Base-by-base conservation (phyloP, 2,329 filamentous ascomycete species). In the Emmonsia crescens region DNA sequence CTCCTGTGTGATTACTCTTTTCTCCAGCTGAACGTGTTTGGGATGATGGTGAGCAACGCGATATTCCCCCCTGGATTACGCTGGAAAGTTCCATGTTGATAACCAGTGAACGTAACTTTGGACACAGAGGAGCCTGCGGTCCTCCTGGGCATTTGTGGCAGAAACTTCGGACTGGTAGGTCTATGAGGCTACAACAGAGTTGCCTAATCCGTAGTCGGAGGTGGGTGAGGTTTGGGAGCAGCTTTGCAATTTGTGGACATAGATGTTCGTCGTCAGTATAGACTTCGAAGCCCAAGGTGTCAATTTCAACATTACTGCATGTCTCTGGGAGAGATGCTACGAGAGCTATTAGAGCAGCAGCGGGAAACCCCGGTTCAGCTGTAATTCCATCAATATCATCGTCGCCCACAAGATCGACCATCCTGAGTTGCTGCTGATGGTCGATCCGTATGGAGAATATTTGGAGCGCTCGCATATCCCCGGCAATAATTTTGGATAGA, bases 221-320 rank as follows among this genome's bases (percentile, higher is more conserved):
- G 49, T 64, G 59, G 9, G 40, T 51, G 8, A 64, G 48, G 24
- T 33, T 21, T n/a, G 52, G 46, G 36, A 63, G 42, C n/a, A 57
- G 24, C n/a, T n/a, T 60, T 44, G 46, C 57, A 8, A 64, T 58
- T 29, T 59, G 42, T 1, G 54, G 36, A 48, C 64, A 66, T 29
- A 63, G 14, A 61, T 66, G 65, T 16, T 49, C 54, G 10, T 57
- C 36, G 9, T 56, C 31, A 21, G 27, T 5, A 49, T 61, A 62
- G 31, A 42, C 14, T 21, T 66, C 64, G 29, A 59, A 57, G 2
- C 64, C 64, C 12, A 49, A 58, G 49, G 63, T 66, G 49, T 64
- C 64, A 33, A 65, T 59, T 57, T 66, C 63, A 24, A 66, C 21
- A 44, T 54, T 44, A 21, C 12, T 42, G 59, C 61, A 62, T 14